A percentile compares a stretch with the other conserved stretches of the same genome.
Evolutionary conservation across 106 monocot species (phyloP).

Genomic region (Dioscorea alata): DNA sequence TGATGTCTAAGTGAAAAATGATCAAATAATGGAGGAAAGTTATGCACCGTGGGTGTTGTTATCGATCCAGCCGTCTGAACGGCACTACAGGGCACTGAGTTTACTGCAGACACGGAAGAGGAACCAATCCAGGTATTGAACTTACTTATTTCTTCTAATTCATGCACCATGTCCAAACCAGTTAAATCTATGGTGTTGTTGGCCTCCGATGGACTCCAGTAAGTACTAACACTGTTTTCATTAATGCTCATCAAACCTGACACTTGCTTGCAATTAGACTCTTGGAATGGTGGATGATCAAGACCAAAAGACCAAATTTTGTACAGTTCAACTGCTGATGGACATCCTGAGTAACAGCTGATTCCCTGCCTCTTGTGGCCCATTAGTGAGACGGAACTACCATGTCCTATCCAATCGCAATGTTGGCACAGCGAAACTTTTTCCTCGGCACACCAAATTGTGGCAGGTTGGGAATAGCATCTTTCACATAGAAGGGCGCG

Average conservation of each 20-base stretch:
- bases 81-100: constrained; percentile 14
- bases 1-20: no score
- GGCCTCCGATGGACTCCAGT: constrained; percentile 32
- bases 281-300: constrained; percentile 35
- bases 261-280: constrained; percentile 38
- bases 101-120: constrained; percentile 33
- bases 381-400: constrained; percentile 12
- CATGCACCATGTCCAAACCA: constrained; percentile 12
- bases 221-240: constrained; percentile 40
- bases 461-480: constrained; percentile 64
- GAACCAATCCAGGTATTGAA: constrained; percentile 39
- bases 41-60: constrained; percentile 22
- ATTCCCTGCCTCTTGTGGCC: constrained; percentile 63
- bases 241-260: constrained; percentile 66
- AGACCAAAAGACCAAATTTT: constrained; percentile 66
- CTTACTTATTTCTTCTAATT: constrained; percentile 30
- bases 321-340: constrained; percentile 74
- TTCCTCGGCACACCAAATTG: constrained; percentile 60
- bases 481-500: constrained; percentile 78
- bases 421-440: constrained; percentile 70
- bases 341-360: constrained; percentile 81
- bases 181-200: constrained; percentile 17
- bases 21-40: neutral
- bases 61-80: constrained; percentile 20
- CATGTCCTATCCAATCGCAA: constrained; percentile 72